A percentile compares a stretch with the other conserved stretches of the same genome.
Evolutionary conservation across 768 basidiomycete species (phyloP).

Genomic region (Clitopilus passeckerianus): DNA sequence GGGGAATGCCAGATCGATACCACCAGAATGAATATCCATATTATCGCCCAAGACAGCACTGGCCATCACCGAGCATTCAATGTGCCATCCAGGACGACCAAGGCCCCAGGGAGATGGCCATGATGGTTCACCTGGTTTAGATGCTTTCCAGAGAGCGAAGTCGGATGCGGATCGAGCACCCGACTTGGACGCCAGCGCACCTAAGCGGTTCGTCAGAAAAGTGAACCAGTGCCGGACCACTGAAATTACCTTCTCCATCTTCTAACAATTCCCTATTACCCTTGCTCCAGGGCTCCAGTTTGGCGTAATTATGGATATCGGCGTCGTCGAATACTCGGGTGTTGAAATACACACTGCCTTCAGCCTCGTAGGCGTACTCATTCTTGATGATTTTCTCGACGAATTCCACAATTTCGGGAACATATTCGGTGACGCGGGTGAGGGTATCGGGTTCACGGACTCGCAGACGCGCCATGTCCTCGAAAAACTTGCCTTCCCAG

Average conservation of each 20-base stretch:
- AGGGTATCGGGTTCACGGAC: conserved; percentile 86
- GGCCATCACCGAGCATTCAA: conserved; percentile 99
- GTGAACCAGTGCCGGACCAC: not conserved
- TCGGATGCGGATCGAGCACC: conserved; percentile 82
- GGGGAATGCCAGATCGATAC: conserved; percentile 96
- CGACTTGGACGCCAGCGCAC: conserved; percentile 35
- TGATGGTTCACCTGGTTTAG: conserved; percentile 92
- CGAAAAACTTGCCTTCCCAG: conserved; percentile 90
- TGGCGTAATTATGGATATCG: conserved; percentile 82
- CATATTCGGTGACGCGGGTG: conserved; percentile 95
- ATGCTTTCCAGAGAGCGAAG: conserved; percentile 97
- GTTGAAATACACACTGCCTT: conserved; percentile 91
- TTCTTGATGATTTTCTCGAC: conserved; percentile 82
- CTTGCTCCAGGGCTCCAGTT: conserved; percentile 94
- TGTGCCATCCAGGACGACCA: conserved; percentile 98
- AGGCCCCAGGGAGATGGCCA: conserved; percentile 97
- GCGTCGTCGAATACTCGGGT: conserved; percentile 76
- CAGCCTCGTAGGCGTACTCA: conserved; percentile 67
- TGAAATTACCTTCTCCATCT: conserved; percentile 77
- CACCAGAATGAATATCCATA: conserved; percentile 98
- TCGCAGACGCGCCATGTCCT: conserved; percentile 85
- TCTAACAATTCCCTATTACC: conserved; percentile 86
- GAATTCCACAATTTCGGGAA: conserved; percentile 90
- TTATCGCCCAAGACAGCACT: conserved; percentile 82
- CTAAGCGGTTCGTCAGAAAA: conserved; percentile 14